A percentile compares a stretch with the other conserved stretches of the same genome.
These are phyloP conservation scores for Quercus glauca DNA, from an alignment of 306 rosid species.

Conservation along the genomic window DNA sequence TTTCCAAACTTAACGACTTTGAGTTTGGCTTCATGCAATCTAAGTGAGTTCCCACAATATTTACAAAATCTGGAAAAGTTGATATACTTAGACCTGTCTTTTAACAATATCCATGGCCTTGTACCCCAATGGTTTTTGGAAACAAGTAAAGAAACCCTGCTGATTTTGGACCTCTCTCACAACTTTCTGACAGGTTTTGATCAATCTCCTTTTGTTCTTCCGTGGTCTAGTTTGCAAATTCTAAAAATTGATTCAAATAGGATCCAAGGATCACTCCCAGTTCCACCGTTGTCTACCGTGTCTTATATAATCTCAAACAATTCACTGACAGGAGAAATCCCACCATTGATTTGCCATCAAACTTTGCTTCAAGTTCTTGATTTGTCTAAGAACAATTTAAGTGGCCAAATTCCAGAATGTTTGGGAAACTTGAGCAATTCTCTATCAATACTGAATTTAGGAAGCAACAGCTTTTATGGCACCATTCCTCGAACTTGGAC, in stretches of 20 bases:
- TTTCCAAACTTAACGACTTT: no score
- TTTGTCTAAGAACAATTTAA: not conserved
- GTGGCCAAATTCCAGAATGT: not conserved
- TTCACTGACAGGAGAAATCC: not conserved
- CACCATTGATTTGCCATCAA: not conserved
- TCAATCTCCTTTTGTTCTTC: not conserved
- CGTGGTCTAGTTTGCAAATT: not conserved
- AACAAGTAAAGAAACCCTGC: no score
- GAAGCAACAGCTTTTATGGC: not conserved
- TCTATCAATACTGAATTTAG: not conserved
- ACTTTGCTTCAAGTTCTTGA: not conserved
- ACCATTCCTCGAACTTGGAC: not conserved
- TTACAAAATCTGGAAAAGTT: no score
- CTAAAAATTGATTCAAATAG: not conserved
- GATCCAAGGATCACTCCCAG: not conserved
- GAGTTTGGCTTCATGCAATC: no score
- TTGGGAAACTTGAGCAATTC: not conserved
- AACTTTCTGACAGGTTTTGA: not conserved
- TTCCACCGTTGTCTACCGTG: not conserved
- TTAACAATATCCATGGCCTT: no score
- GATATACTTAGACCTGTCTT: no score
- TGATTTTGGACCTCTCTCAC: accelerated
- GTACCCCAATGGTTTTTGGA: no score
- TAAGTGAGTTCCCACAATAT: no score
- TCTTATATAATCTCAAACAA: not conserved